phyloP scores from a whole-genome alignment of 805 yeast genomes.

The Metschnikowia orientalis region DNA sequence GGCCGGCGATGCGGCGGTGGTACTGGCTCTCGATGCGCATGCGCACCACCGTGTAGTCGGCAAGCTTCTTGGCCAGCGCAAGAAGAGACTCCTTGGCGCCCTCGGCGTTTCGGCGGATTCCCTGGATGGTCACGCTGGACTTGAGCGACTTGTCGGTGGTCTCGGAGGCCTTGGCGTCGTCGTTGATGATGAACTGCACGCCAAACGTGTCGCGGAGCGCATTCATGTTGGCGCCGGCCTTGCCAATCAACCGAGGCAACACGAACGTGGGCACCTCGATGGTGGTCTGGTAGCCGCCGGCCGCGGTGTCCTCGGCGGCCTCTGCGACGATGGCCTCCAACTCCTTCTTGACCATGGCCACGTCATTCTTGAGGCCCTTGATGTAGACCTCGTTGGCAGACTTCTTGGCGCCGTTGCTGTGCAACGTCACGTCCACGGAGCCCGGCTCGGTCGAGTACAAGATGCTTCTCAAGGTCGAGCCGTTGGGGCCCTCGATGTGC shows the following conservation, averaged over 20 bases:
- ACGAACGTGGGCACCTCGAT: conserved; percentile 62
- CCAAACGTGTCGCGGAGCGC: conserved; percentile 67
- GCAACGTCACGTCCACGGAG: conserved; percentile 46
- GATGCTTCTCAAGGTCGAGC: conserved; percentile 50
- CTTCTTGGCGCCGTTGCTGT: conserved; percentile 31
- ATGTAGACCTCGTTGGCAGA: conserved; percentile 53
- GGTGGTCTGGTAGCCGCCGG: conserved; percentile 40
- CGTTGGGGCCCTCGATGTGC: conserved; percentile 56
- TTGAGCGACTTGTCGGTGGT: conserved; percentile 22
- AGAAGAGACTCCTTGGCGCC: conserved; percentile 60
- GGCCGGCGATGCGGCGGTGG: conserved; percentile 81
- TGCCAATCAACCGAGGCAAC: conserved; percentile 83
- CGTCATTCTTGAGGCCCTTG: conserved; percentile 67
- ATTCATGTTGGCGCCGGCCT: conserved; percentile 72
- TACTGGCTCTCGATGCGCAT: conserved; percentile 69
- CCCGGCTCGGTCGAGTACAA: conserved; percentile 33
- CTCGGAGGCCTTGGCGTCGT: conserved; percentile 34
- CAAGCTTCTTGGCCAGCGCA: conserved; percentile 65
- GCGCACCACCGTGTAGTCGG: conserved; percentile 69
- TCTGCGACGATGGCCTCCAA: conserved; percentile 54
- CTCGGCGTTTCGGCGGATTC: conserved; percentile 73
- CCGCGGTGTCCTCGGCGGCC: conserved; percentile 42
- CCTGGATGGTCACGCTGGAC: conserved; percentile 52
- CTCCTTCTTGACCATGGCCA: conserved; percentile 48
- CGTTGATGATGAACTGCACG: conserved; percentile 70